A percentile compares a stretch with the other conserved stretches of the same genome.
Conservation (phyloP, 768 basidiomycete genomes). For the Chlorophyllum brunneum region DNA sequence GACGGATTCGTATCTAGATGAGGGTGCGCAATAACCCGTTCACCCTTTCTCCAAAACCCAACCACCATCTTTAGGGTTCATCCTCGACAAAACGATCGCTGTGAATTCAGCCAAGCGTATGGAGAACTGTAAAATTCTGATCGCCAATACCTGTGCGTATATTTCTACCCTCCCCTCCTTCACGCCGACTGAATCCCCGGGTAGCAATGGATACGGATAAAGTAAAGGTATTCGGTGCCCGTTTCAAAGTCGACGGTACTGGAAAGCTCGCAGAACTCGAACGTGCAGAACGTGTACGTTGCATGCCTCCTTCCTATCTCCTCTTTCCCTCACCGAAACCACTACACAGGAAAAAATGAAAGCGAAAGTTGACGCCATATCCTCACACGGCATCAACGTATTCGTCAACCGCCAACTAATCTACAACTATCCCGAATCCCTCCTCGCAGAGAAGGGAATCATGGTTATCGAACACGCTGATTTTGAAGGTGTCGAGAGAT, state of each 20-base stretch:
- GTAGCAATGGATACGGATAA: constrained; percentile 99
- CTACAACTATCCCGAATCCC: constrained; percentile 98
- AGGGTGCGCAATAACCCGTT: constrained; percentile 48
- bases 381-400: constrained; percentile 91
- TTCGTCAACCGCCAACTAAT: constrained; percentile 98
- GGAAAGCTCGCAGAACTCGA: constrained; percentile 98
- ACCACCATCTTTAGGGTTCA: constrained; percentile 63
- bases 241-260: constrained; percentile 92
- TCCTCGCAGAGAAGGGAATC: constrained; percentile 93
- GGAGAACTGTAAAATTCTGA: constrained; percentile 93
- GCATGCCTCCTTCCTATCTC: background rate
- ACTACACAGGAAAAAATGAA: constrained; percentile 95
- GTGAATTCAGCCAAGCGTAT: constrained; percentile 93
- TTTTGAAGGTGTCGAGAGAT: constrained; percentile 95
- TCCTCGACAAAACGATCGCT: constrained; percentile 93
- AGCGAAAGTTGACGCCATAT: constrained; percentile 93
- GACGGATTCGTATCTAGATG: constrained; percentile 96
- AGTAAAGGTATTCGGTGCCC: constrained; percentile 98
- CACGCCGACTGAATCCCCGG: constrained; percentile 1
- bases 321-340: background rate
- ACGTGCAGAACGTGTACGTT: constrained; percentile 80
- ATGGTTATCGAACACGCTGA: constrained; percentile 98
- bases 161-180: background rate
- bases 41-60: background rate
- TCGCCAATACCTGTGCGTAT: constrained; percentile 92